Base-by-base conservation (phyloP, 441 rosid species). In the Mallotus repandus region DNA sequence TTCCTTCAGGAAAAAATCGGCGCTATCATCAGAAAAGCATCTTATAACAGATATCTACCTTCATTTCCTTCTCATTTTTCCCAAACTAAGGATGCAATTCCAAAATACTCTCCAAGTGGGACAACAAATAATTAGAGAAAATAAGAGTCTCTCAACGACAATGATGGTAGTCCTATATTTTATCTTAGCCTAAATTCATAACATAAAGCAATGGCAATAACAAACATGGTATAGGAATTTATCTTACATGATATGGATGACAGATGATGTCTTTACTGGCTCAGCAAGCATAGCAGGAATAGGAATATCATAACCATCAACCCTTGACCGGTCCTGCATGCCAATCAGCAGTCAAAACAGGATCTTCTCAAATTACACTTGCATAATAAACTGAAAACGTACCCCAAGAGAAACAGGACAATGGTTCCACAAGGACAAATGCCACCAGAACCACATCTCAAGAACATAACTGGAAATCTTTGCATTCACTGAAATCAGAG, bases 381-480 rank as follows among this genome's bases (percentile, higher is more conserved):
- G 46, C 35, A 35, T 8, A 57, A 18, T 35, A 61, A 70, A 10
- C 13, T 18, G 21, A n/a, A 46, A 32, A 55, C 52, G 49, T 89
- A 93, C 99, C 97, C 74, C 72, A 78, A 83, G 70, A 70, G 74
- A 76, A 79, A 58, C 75, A 75, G 85, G 80, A 53, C 75, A 67
- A 72, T 84, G 85, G 78, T 76, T 88, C 99, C 99, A 94, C 85
- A 96, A 72, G 76, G 88, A 86, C 59, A 88, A 86, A 81, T 96
- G 98, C 99, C 99, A 96, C 83, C 89, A 82, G 74, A 85, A 91
- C 98, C 98, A 91, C 89, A 96, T 87, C 85, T 96, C 99, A 74
- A 92, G 92, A 83, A 89, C 87, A 81, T 82, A 87, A 78, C 89
- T 82, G 38, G 87, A 58, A 54, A 96, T 70, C 82, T 87, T 89